Base-by-base conservation (phyloP, 495 filamentous ascomycete species). In the Collariella sp. region DNA sequence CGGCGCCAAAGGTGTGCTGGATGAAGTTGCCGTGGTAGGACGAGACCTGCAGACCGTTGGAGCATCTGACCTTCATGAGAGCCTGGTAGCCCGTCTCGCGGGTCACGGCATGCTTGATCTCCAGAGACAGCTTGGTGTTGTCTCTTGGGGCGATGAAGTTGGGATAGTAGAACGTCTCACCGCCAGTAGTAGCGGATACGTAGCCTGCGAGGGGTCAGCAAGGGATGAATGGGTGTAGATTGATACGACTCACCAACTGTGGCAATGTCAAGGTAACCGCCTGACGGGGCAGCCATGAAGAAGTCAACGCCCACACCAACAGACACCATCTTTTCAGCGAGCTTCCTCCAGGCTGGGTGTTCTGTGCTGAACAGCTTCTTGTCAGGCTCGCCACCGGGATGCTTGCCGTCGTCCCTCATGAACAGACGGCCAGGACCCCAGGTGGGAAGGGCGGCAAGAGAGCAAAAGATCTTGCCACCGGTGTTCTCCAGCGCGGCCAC, bases 61-160 rank as follows among this genome's bases (percentile, higher is more conserved):
- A 95, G 71, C 93, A 99, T 41, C 93, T 85, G 48, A 97, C 93
- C 76, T 99, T 99, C 89, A 99, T 93, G 60, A 97, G 77, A 7
- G 90, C 89, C 71, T 96, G 91, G 65, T 91, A 99, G 24, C 93
- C 93, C 16, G 91, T 95, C 66, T 96, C 91, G 54, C 93, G 77
- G 2, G 83, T 89, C n/a, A 95, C 82, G 7, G 87, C 84, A 63
- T 96, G 93, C 51, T 83, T 79, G 58, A 99, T 79, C 68, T 99
- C 93, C 38, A 85, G 77, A 3, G 81, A 83, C n/a, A 97, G 74
- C 71, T 90, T 93, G 52, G 84, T 74, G 31, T 82, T 79, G 66
- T 99, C 93, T 13, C 93, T 81, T 5, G 86, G 87, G 12, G 84
- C 82, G 52, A 95, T 82, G 74, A 94, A 99, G 63, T 95, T 97